Conservation (phyloP, 2,329 filamentous ascomycete species). For the Paecilomyces fulvus region DNA sequence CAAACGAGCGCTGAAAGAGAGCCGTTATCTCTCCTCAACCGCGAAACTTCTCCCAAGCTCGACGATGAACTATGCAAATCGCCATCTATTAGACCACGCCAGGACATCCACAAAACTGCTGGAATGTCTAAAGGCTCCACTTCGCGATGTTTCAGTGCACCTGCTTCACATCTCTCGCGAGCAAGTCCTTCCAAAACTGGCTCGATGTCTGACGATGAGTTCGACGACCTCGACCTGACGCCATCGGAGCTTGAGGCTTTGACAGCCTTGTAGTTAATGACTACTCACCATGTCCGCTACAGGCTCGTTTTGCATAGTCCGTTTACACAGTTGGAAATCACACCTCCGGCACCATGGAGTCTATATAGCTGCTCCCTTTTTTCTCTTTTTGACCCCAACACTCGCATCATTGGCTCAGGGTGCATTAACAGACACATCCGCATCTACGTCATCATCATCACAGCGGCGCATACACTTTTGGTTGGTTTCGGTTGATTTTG, state of each 20-base stretch:
- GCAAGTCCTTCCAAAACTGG: not conserved
- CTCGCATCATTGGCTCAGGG: too few relatives aligned
- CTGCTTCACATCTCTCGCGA: not conserved
- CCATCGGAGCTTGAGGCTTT: constrained; percentile 5
- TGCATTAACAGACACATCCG: too few relatives aligned
- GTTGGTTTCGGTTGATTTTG: not conserved
- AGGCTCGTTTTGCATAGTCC: not conserved
- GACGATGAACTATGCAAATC: not conserved
- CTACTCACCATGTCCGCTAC: not conserved
- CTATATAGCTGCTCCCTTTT: too few relatives aligned
- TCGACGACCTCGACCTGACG: constrained; percentile 4
- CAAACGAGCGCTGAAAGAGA: not conserved
- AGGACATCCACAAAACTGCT: not conserved
- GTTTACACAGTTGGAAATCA: not conserved
- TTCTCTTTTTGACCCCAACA: too few relatives aligned
- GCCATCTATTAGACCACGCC: not conserved
- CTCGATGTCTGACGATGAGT: constrained; percentile 4
- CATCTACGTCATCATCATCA: too few relatives aligned
- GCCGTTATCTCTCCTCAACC: not conserved
- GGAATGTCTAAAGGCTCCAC: not conserved
- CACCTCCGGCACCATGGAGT: not conserved
- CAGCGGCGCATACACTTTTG: not conserved
- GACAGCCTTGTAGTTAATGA: not conserved
- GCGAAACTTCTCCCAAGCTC: not conserved
- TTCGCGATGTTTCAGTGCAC: not conserved